phyloP scores from a whole-genome alignment of 441 rosid species.

The Monsonia emarginata region DNA sequence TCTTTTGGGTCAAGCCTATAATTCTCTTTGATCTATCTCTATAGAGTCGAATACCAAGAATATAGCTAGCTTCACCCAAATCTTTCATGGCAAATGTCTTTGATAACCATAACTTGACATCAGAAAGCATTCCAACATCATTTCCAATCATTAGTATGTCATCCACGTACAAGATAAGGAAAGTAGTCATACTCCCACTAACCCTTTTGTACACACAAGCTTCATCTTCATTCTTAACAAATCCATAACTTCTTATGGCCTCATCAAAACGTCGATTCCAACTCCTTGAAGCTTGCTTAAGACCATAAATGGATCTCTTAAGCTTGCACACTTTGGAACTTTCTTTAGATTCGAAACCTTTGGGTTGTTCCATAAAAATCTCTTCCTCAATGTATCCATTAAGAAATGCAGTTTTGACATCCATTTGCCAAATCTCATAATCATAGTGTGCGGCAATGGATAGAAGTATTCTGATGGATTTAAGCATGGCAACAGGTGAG shows the following conservation, averaged over 20 bases:
- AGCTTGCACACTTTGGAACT: no score
- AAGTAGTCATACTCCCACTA: neutral
- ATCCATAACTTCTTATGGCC: neutral
- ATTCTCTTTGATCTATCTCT: neutral
- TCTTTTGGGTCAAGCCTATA: neutral
- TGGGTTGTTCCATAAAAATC: neutral
- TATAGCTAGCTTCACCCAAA: neutral
- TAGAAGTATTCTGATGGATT: neutral
- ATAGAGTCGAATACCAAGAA: neutral
- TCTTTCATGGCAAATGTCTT: neutral
- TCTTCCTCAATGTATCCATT: neutral
- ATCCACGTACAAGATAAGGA: neutral
- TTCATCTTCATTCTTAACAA: neutral
- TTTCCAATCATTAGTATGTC: neutral
- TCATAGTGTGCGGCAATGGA: neutral
- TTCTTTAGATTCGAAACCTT: no score
- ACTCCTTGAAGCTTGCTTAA: neutral
- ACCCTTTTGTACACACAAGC: neutral
- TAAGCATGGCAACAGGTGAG: neutral
- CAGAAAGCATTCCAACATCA: neutral
- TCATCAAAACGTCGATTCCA: neutral
- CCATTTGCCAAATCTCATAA: neutral
- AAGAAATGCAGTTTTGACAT: neutral
- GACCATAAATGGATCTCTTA: neutral
- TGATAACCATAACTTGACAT: neutral